Base-by-base conservation (phyloP, 208 protist genomes). In the Leishmania gerbilli region DNA sequence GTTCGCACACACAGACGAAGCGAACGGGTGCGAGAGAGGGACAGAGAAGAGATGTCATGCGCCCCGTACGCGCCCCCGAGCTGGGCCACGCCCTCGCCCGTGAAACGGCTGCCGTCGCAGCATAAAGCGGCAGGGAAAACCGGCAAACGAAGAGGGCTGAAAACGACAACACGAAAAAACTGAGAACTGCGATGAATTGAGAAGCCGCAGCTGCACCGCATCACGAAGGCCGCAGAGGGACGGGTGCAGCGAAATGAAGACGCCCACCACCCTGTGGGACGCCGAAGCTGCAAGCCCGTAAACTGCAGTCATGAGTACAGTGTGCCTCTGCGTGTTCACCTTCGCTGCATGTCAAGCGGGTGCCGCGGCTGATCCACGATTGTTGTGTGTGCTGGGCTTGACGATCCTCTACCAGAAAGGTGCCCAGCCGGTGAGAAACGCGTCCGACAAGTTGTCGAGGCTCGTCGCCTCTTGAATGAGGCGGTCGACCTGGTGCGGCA, bases 371-470 rank as follows among this genome's bases (percentile, higher is more conserved):
- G 11, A 74, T 74, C 31, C 72, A 58, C 31, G 21, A 77, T 19
- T 15, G 42, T 0, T 8, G 27, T 51, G 69, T 7, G 69, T 17
- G 40, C 17, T 74, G 45, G 27, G 34, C 19, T 60, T 19, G n/a
- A 13, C 15, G 3, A 7, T 53, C 31, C 58, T 71, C 60, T 91
- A 98, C 96, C 93, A 96, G 84, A 97, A 98, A 11, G 96, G 96
- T 47, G 93, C 93, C 96, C 96, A 98, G 0, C 96, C 96, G 4
- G 92, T 97, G 56, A 98, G 87, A 80, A 95, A 98, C 11, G 96
- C 96, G 51, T 97, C 94, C 1, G 93, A 87, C 1, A 98, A 79
- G 75, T 98, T 98, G 64, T 98, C 91, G 15, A 97, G 86, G 74
- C 92, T 95, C 11, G 95, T 98, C 15, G 96, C 94, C 81, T 98